A percentile compares a stretch with the other conserved stretches of the same genome.
Evolutionary conservation across 2,329 filamentous ascomycete species (phyloP).

Genomic region (Xylaria sp.): DNA sequence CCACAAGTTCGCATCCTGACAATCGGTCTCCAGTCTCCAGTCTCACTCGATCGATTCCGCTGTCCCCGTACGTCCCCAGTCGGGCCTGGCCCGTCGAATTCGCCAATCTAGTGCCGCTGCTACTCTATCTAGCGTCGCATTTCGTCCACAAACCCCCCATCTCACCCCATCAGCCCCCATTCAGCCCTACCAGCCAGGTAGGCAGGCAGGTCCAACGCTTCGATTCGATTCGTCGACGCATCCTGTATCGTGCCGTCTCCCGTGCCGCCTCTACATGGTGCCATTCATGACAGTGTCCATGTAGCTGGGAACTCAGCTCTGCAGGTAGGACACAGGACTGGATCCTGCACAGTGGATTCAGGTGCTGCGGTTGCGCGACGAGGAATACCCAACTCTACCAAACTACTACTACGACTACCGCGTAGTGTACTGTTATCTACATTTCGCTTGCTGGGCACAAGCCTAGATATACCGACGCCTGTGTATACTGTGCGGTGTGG

Average conservation of each 20-base stretch:
- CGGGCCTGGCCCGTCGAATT: background rate
- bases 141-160: no score
- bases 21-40: background rate
- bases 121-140: conserved; percentile 12
- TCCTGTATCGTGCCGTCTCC: no score
- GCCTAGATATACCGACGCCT: background rate
- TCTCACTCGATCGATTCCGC: conserved; percentile 7
- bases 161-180: background rate
- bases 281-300: background rate
- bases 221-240: conserved; percentile 12
- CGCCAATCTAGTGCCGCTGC: conserved; percentile 13
- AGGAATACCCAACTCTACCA: no score
- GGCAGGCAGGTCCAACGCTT: background rate
- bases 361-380: no score
- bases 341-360: no score
- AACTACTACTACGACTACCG: no score
- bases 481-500: background rate
- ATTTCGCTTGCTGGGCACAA: no score
- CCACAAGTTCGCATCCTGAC: conserved; percentile 18
- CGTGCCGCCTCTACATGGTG: background rate
- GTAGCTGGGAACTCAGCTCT: background rate
- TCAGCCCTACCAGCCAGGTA: conserved; percentile 24
- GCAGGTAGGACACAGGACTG: background rate
- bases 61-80: background rate
- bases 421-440: no score